Evolutionary conservation across 2,329 filamentous ascomycete genomes (phyloP), one percentile per base, ranked within the genome.

Genomic region (Diaporthe citriasiana): DNA sequence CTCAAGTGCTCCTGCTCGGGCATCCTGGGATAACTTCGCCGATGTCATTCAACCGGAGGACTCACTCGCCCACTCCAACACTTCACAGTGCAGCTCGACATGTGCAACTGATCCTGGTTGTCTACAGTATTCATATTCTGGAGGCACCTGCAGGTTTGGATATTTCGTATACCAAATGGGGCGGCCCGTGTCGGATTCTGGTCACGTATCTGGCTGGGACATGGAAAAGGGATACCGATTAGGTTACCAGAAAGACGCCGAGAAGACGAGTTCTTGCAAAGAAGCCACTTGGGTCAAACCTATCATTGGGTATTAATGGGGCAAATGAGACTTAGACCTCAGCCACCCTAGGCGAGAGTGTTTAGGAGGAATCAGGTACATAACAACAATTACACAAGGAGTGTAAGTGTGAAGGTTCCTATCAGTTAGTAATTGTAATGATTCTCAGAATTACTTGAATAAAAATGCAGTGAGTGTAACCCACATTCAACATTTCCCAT

Each of bases 151-250:
- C 33, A 38, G 33, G 8, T 30, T 68, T 19, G 63, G 63, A 40
- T 19, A 40, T 22, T 68, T 68, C 17, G 8, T 68, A 4, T n/a
- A n/a, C n/a, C 63, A 68, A 47, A 51, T 68, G 13, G 63, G 63
- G 0, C 45, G 63, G 40, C n/a, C 63, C 2, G 47, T 30, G 8
- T 19, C 63, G 8, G 33, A 53, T 9, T 22, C 47, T 10, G 63
- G 40, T 15, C n/a, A 30, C 33, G 40, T 12, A 0, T 68, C 63
- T 53, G 63, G 63, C 9, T 68, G 33, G 63, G 30, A 51, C 10
- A 30, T 68, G 47, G 47, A 53, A 19, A 53, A 53, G 47, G 10
- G 53, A 8, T 53, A 27, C 33, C 27, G 17, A 6, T 22, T 68
- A 10, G 63, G 63, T 0, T 68, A 53, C 5, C 63, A 68, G 30